phyloP scores from a whole-genome alignment of 2,329 filamentous ascomycete species.

The Fusarium duplospermum region DNA sequence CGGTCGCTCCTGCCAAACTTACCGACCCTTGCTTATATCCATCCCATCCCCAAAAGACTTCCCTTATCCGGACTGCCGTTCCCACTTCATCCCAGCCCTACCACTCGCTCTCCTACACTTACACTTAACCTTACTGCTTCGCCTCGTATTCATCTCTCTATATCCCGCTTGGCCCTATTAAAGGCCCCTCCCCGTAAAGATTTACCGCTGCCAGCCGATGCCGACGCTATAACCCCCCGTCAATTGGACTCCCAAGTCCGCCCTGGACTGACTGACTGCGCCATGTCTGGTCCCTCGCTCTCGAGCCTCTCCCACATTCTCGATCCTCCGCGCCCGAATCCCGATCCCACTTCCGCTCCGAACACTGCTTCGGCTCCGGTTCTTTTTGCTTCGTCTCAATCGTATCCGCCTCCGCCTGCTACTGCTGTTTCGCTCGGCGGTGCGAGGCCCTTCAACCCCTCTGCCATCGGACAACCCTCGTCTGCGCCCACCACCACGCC shows the following conservation, averaged over 20 bases:
- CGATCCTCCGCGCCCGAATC: constrained; percentile 43
- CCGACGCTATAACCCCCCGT: neutral
- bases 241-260: constrained; percentile 1
- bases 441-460: constrained; percentile 8
- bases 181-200: neutral
- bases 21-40: neutral
- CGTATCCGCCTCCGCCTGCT: constrained; percentile 29
- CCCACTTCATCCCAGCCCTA: constrained; percentile 9
- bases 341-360: constrained; percentile 12
- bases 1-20: neutral
- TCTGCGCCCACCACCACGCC: neutral
- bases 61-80: constrained; percentile 5
- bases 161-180: neutral
- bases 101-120: constrained; percentile 1
- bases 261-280: constrained; percentile 17
- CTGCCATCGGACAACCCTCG: constrained; percentile 13
- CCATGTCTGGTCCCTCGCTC: constrained; percentile 49
- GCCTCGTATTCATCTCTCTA: neutral
- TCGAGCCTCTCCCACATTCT: constrained; percentile 46
- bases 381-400: constrained; percentile 22
- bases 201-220: neutral
- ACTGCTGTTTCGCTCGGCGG: neutral
- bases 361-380: constrained; percentile 13
- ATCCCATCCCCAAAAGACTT: neutral
- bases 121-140: constrained; percentile 3